Conservation (phyloP, 768 basidiomycete species). For the Lactarius quietus region DNA sequence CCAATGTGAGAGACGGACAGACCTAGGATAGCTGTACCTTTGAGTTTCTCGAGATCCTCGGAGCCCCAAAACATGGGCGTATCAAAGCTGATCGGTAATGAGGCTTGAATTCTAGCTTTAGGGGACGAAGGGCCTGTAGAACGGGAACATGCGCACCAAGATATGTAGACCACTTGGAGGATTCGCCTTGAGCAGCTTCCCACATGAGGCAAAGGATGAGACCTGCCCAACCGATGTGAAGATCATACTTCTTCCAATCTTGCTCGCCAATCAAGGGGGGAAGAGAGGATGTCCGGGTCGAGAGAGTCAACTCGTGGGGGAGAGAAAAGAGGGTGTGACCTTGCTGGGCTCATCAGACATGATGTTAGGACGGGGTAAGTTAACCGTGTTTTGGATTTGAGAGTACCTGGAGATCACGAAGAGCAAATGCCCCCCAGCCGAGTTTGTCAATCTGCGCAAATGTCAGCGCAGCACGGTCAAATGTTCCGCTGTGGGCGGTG, state of each 20-base stretch:
- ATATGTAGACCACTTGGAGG: constrained; percentile 70
- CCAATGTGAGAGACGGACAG: constrained; percentile 32
- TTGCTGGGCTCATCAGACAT: constrained; percentile 43
- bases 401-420: constrained; percentile 64
- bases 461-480: constrained; percentile 37
- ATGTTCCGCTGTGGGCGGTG: constrained; percentile 42
- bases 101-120: constrained; percentile 39
- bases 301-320: constrained; percentile 73
- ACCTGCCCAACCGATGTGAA: constrained; percentile 79
- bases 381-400: constrained; percentile 21
- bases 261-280: constrained; percentile 53
- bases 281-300: constrained; percentile 70
- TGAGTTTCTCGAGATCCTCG: constrained; percentile 66
- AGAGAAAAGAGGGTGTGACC: constrained; percentile 77
- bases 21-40: constrained; percentile 88
- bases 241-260: constrained; percentile 56
- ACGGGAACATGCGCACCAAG: constrained; percentile 46
- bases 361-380: constrained; percentile 7
- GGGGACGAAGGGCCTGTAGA: background rate
- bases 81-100: constrained; percentile 69
- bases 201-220: constrained; percentile 96
- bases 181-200: constrained; percentile 65
- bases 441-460: constrained; percentile 43
- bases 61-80: constrained; percentile 95
- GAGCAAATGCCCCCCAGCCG: constrained; percentile 71